Conservation (phyloP, 1,139 yeast genomes). For the Pichia sp. region DNA sequence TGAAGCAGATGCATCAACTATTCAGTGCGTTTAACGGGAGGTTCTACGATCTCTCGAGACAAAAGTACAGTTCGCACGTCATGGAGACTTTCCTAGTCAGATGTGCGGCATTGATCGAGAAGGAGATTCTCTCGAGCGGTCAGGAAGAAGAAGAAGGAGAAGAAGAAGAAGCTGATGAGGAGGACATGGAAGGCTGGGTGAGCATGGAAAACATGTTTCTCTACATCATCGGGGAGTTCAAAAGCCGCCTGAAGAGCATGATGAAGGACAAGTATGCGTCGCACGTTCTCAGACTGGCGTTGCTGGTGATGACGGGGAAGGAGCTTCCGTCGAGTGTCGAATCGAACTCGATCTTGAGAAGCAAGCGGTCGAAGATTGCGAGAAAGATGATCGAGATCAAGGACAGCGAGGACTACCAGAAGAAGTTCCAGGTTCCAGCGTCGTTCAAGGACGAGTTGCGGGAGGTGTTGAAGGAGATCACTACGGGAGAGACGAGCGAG, state of each 20-base stretch:
- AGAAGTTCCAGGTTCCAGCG: conserved; percentile 66
- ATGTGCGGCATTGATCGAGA: conserved; percentile 71
- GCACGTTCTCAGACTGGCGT: conserved; percentile 74
- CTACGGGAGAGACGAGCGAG: conserved; percentile 42
- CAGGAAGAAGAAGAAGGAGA: conserved; percentile 33
- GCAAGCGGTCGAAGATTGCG: conserved; percentile 84
- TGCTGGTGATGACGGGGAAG: conserved; percentile 72
- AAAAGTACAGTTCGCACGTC: conserved; percentile 91
- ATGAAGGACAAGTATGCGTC: conserved; percentile 78
- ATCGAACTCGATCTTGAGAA: conserved; percentile 72
- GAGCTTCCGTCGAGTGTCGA: conserved; percentile 73
- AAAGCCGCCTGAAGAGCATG: conserved; percentile 56
- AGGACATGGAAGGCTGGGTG: conserved; percentile 37
- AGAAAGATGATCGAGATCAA: conserved; percentile 88
- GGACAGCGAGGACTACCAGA: conserved; percentile 65
- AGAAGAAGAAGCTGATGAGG: conserved; percentile 25
- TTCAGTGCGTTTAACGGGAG: conserved; percentile 68
- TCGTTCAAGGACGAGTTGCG: conserved; percentile 63
- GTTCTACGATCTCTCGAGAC: conserved; percentile 71
- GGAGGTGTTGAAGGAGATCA: conserved; percentile 38
- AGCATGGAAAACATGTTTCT: conserved; percentile 63
- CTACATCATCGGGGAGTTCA: conserved; percentile 61
- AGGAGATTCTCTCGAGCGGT: conserved; percentile 48
- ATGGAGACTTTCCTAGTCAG: conserved; percentile 80
- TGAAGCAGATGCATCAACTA: conserved; percentile 58